Evolutionary conservation across 2,329 filamentous ascomycete genomes (phyloP).

Genomic region (Hortaea werneckii): DNA sequence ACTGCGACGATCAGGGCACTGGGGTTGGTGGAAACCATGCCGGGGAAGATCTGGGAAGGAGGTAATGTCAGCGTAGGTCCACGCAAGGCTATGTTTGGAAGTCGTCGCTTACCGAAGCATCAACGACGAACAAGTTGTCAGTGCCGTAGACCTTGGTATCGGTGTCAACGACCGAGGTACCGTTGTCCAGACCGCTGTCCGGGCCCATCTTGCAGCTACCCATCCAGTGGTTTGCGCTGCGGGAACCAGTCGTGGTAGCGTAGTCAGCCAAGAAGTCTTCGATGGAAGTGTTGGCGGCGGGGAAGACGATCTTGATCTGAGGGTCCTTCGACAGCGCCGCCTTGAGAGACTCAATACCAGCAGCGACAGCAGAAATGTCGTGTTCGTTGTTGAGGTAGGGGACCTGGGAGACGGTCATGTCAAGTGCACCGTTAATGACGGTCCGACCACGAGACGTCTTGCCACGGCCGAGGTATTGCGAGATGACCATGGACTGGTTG

Average conservation of each 20-base stretch:
- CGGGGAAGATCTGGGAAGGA: conserved; percentile 47
- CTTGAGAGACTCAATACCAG: conserved; percentile 52
- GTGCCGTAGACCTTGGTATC: conserved; percentile 48
- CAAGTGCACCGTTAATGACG: conserved; percentile 48
- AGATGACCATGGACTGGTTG: conserved; percentile 31
- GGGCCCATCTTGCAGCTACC: conserved; percentile 31
- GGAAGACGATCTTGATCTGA: conserved; percentile 48
- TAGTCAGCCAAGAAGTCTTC: conserved; percentile 45
- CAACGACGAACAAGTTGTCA: conserved; percentile 58
- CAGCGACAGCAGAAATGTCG: conserved; percentile 54
- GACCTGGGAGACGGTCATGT: conserved; percentile 47
- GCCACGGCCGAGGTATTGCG: conserved; percentile 54
- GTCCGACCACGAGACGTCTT: conserved; percentile 51
- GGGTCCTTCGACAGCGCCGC: conserved; percentile 44
- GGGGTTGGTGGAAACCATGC: conserved; percentile 59
- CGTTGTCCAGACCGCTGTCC: conserved; percentile 33
- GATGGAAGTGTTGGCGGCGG: conserved; percentile 41
- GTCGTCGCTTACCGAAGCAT: conserved; percentile 37
- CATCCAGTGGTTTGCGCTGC: conserved; percentile 39
- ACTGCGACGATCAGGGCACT: conserved; percentile 54
- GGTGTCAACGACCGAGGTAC: conserved; percentile 39
- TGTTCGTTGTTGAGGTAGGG: conserved; percentile 50
- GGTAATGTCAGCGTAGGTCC: too few species aligned
- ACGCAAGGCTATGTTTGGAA: background rate
- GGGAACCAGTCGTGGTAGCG: conserved; percentile 28